phyloP scores from a whole-genome alignment of 2,329 filamentous ascomycete genomes.

The Paracoccidioides brasiliensis region DNA sequence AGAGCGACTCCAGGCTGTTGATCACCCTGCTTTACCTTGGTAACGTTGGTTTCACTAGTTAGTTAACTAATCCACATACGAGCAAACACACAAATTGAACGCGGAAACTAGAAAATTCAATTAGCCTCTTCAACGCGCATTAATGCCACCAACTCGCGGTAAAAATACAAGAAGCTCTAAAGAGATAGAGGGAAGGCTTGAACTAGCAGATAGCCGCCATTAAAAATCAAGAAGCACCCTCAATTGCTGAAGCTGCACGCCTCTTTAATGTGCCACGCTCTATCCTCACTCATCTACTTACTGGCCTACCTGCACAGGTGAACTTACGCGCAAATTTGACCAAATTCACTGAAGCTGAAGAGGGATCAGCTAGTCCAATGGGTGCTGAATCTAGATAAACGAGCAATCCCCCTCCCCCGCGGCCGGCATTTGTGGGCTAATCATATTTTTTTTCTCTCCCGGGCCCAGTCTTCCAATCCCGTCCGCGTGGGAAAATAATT shows the following conservation, averaged over 20 bases:
- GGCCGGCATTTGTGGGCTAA: slow-evolving; percentile 5
- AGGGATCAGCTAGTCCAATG: slow-evolving; percentile 3
- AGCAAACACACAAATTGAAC: no score
- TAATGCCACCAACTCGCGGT: neutral
- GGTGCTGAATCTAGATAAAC: slow-evolving; percentile 1
- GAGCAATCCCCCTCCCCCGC: neutral
- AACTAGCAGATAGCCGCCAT: slow-evolving; percentile 1
- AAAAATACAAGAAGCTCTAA: slow-evolving; percentile 2
- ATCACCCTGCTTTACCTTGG: no score
- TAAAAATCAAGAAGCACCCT: slow-evolving; percentile 6
- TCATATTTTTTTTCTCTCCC: slow-evolving; percentile 5
- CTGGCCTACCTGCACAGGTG: neutral
- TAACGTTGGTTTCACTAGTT: no score
- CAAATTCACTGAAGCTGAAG: slow-evolving; percentile 5
- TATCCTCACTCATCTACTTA: slow-evolving; percentile 1
- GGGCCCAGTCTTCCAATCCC: neutral
- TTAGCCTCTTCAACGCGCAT: neutral
- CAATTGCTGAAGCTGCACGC: slow-evolving; percentile 5
- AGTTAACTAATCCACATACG: no score
- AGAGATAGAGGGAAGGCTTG: slow-evolving; percentile 5
- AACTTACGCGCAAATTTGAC: slow-evolving; percentile 3
- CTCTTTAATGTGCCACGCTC: slow-evolving; percentile 2
- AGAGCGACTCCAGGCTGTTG: no score
- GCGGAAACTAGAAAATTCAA: no score
- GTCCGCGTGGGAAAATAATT: neutral